A percentile compares a stretch with the other conserved stretches of the same genome.
Conservation (phyloP, 2,329 filamentous ascomycete species). For the Fusarium guadeloupense region DNA sequence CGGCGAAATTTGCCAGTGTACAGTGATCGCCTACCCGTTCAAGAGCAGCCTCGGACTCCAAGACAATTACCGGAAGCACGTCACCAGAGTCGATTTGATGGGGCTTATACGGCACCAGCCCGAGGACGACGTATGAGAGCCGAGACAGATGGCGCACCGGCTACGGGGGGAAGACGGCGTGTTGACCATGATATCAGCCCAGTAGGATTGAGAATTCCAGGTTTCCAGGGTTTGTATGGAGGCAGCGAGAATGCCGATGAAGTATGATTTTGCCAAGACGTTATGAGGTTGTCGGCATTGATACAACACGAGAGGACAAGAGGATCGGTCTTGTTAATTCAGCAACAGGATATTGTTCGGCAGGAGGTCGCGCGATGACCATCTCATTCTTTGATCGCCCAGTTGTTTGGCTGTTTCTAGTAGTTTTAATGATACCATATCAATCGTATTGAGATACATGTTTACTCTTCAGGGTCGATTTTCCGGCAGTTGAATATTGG, state of each 20-base stretch:
- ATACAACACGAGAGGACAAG: conserved; percentile 2
- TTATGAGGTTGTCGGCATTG: conserved; percentile 4
- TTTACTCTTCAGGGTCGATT: background rate
- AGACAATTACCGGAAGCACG: conserved; percentile 37
- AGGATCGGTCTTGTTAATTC: conserved; percentile 10
- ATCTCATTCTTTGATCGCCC: background rate
- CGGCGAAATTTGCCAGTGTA: conserved; percentile 33
- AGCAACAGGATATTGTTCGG: background rate
- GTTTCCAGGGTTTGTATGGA: conserved; percentile 58
- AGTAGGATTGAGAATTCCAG: conserved; percentile 52
- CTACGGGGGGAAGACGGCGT: conserved; percentile 10
- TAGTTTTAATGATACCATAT: background rate
- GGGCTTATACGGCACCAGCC: conserved; percentile 34
- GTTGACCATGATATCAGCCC: conserved; percentile 48
- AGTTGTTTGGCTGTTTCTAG: background rate
- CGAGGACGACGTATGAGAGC: conserved; percentile 14
- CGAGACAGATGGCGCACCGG: background rate
- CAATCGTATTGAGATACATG: background rate
- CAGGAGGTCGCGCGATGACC: background rate
- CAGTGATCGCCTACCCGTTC: conserved; percentile 26
- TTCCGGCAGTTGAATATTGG: background rate
- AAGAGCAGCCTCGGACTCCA: conserved; percentile 38
- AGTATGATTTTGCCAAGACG: conserved; percentile 17
- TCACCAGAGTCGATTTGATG: conserved; percentile 37
- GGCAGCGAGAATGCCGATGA: conserved; percentile 60